Conservation (phyloP, 495 filamentous ascomycete genomes). For the Talaromyces nanjingensis region DNA sequence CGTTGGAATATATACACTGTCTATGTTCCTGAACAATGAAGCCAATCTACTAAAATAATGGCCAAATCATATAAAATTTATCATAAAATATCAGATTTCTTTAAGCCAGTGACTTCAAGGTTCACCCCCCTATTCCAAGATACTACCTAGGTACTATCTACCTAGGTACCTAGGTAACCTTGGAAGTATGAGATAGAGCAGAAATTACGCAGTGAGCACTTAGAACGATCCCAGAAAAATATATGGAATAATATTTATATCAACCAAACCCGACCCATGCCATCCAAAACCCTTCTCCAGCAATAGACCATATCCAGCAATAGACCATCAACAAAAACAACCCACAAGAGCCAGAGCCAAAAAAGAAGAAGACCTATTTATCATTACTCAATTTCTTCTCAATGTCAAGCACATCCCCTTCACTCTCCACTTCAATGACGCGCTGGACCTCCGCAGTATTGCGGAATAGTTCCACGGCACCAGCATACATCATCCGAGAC, state of each 20-base stretch:
- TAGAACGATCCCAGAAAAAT: neutral
- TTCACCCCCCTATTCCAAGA: no score
- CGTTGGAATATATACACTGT: no score
- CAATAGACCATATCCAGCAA: neutral
- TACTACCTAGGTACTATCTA: no score
- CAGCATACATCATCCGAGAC: constrained; percentile 87
- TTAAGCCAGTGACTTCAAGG: no score
- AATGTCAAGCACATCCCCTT: constrained; percentile 70
- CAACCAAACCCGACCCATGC: neutral
- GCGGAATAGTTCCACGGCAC: constrained; percentile 90
- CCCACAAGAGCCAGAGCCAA: neutral
- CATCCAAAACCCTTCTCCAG: neutral
- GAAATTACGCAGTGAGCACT: neutral
- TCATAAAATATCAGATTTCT: no score
- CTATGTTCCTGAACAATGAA: no score
- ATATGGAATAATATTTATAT: neutral
- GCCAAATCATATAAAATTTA: no score
- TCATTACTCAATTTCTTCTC: constrained; percentile 56
- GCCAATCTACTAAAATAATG: no score
- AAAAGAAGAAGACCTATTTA: constrained; percentile 16
- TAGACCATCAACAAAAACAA: neutral
- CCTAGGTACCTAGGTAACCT: no score
- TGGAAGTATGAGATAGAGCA: no score
- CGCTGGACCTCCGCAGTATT: constrained; percentile 78
- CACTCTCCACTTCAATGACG: constrained; percentile 69